These are phyloP conservation scores for Darksidea phi DNA, from an alignment of 495 filamentous ascomycete species.

Conservation along the genomic window DNA sequence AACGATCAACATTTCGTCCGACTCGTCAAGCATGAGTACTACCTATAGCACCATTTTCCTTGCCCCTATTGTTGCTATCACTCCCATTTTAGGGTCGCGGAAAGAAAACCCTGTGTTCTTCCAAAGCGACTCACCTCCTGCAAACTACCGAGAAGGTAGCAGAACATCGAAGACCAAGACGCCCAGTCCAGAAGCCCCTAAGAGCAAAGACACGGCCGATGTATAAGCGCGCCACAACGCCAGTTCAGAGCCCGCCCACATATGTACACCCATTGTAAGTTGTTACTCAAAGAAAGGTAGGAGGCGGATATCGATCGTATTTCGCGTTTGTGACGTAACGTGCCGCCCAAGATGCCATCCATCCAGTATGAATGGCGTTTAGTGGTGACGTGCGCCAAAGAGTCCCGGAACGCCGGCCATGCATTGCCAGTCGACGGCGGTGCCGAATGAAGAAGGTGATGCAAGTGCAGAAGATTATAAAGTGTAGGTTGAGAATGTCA, in stretches of 20 bases:
- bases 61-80: too few species aligned
- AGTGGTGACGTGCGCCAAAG: not conserved
- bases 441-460: not conserved
- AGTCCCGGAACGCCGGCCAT: not conserved
- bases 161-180: not conserved
- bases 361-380: not conserved
- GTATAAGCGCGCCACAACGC: conserved; percentile 1
- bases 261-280: not conserved
- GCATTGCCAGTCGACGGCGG: not conserved
- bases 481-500: not conserved
- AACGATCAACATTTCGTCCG: too few species aligned
- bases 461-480: not conserved
- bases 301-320: not conserved
- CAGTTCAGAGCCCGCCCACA: not conserved
- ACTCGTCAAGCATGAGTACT: too few species aligned
- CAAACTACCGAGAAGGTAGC: not conserved
- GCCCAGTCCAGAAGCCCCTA: not conserved
- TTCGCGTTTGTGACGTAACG: not conserved
- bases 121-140: not conserved
- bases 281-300: not conserved
- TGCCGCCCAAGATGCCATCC: not conserved
- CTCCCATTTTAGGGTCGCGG: not conserved
- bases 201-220: not conserved
- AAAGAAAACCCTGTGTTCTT: not conserved
- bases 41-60: too few species aligned